A percentile compares a stretch with the other conserved stretches of the same genome.
phyloP scores from a whole-genome alignment of 208 protist genomes.

The Trypanosoma avium region DNA sequence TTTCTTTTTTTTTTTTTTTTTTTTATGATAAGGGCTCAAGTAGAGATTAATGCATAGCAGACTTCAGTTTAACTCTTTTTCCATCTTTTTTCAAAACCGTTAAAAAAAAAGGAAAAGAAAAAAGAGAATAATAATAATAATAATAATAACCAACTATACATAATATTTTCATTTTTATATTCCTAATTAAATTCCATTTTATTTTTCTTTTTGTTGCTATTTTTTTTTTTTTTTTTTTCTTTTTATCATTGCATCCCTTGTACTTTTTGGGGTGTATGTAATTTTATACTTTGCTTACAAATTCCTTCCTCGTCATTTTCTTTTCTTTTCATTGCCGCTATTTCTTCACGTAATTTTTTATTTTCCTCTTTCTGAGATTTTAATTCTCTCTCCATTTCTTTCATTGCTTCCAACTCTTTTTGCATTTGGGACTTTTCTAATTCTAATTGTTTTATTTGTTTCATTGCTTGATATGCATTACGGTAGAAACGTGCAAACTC shows the following conservation, averaged over 20 bases:
- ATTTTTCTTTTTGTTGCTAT: not conserved
- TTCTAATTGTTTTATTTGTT: slow-evolving; percentile 43
- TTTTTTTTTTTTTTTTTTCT: not conserved
- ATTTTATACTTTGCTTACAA: not conserved
- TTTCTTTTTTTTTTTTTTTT: too few species aligned
- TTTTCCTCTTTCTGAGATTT: not conserved
- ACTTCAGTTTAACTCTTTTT: too few species aligned
- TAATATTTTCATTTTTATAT: not conserved
- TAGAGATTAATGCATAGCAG: too few species aligned
- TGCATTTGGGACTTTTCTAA: slow-evolving; percentile 27
- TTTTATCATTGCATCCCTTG: too few species aligned
- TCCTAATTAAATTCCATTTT: not conserved
- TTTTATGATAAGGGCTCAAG: too few species aligned
- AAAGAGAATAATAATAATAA: not conserved
- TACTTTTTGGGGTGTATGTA: too few species aligned
- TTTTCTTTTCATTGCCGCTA: not conserved
- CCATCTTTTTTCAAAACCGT: too few species aligned
- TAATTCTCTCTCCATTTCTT: slow-evolving; percentile 4
- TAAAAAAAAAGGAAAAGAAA: not conserved
- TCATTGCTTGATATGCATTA: slow-evolving; percentile 32
- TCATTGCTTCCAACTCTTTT: slow-evolving; percentile 6
- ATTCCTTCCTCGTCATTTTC: not conserved
- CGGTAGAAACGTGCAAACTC: slow-evolving; percentile 68
- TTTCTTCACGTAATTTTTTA: slow-evolving; percentile 2
- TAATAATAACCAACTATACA: not conserved